These are phyloP conservation scores for Psophocarpus tetragonolobus DNA, from an alignment of 306 rosid species.

Conservation along the genomic window DNA sequence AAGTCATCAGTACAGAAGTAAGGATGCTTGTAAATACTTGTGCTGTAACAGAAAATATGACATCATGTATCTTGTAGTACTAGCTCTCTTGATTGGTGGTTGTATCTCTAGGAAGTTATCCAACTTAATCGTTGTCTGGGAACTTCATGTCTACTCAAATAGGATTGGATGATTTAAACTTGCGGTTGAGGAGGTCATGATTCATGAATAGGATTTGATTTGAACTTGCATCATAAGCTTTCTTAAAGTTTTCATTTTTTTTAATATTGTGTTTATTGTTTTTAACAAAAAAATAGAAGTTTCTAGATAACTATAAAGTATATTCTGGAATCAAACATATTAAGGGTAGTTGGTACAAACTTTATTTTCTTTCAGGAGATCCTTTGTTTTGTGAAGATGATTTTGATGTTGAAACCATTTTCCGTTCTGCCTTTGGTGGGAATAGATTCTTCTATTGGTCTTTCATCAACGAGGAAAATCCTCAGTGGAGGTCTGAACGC, in stretches of 20 bases:
- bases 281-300: not conserved
- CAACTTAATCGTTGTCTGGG: slow-evolving; percentile 4
- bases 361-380: slow-evolving; percentile 45
- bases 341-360: not conserved
- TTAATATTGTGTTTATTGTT: not conserved
- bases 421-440: slow-evolving; percentile 71
- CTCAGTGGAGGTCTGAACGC: slow-evolving; percentile 64
- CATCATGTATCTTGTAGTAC: slow-evolving; percentile 16
- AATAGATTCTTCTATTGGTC: slow-evolving; percentile 58
- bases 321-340: not conserved
- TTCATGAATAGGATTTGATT: slow-evolving; percentile 16
- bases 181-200: not conserved
- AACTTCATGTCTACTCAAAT: slow-evolving; percentile 1
- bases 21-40: slow-evolving; percentile 15
- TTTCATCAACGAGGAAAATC: slow-evolving; percentile 64
- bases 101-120: not conserved
- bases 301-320: not conserved
- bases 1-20: slow-evolving; percentile 30
- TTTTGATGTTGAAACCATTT: slow-evolving; percentile 62
- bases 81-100: not conserved
- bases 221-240: slow-evolving; percentile 23
- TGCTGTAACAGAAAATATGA: not conserved
- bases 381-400: slow-evolving; percentile 60
- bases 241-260: not conserved
- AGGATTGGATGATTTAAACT: slow-evolving; percentile 8